Evolutionary conservation across 2,329 filamentous ascomycete species (phyloP).

Genomic region (Curvularia spicifera): DNA sequence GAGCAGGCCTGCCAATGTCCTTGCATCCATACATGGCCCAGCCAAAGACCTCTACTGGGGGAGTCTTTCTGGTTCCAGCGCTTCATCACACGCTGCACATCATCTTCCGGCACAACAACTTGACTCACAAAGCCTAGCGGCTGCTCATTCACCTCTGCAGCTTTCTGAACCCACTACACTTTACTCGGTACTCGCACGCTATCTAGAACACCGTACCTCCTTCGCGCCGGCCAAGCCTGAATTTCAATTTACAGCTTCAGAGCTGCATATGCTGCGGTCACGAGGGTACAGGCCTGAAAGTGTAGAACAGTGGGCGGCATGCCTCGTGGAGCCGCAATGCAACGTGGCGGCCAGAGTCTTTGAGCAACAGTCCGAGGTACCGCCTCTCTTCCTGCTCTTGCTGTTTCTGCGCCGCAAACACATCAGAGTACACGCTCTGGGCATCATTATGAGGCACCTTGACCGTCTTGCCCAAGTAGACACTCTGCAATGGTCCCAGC

Average conservation of each 20-base stretch:
- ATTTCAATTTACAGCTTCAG: conserved; percentile 25
- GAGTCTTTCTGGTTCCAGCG: conserved; percentile 13
- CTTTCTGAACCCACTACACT: conserved; percentile 25
- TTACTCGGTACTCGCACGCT: conserved; percentile 38
- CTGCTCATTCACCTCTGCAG: background rate
- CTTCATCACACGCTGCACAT: conserved; percentile 23
- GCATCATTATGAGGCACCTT: conserved; percentile 35
- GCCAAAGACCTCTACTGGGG: conserved; percentile 30
- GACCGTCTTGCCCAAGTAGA: conserved; percentile 22
- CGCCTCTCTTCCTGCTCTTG: conserved; percentile 42
- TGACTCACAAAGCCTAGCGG: background rate
- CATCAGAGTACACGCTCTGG: conserved; percentile 30
- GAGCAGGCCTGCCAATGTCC: conserved; percentile 30
- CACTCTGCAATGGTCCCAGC: conserved; percentile 28
- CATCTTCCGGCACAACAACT: background rate
- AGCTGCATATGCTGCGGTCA: conserved; percentile 27
- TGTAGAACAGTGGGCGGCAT: conserved; percentile 35
- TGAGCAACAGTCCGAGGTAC: conserved; percentile 12
- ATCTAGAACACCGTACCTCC: conserved; percentile 26
- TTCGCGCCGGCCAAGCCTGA: conserved; percentile 7
- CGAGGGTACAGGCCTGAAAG: conserved; percentile 24
- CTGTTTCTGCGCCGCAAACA: conserved; percentile 42
- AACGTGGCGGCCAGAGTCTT: conserved; percentile 30
- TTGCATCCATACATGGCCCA: conserved; percentile 27
- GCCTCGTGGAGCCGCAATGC: conserved; percentile 28